Conservation (phyloP, 139 green algal species). For the Micractinium sp. region DNA sequence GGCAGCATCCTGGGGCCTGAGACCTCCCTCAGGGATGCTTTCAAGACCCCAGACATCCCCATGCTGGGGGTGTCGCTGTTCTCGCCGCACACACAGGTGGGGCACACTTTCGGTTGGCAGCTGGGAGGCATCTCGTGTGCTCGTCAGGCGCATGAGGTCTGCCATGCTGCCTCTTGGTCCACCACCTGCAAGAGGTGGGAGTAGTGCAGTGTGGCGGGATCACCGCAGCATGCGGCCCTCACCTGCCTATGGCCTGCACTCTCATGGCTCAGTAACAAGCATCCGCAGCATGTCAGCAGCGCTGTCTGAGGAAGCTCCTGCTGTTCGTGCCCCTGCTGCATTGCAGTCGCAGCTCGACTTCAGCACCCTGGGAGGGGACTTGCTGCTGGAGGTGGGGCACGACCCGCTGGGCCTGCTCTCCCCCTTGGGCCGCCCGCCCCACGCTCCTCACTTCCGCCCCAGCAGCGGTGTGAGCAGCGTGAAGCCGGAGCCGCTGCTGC, state of each 20-base stretch:
- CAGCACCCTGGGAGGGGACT: conserved; percentile 12
- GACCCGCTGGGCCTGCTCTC: conserved; percentile 31
- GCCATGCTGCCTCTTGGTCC: no score
- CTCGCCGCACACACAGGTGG: conserved; percentile 23
- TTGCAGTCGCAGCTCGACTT: conserved; percentile 32
- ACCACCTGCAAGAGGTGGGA: no score
- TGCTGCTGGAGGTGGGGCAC: conserved; percentile 12
- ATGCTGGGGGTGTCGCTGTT: conserved; percentile 42
- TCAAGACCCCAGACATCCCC: conserved; percentile 27
- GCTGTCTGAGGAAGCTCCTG: background rate
- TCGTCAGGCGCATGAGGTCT: no score
- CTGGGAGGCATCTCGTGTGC: background rate
- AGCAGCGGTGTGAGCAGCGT: conserved; percentile 20
- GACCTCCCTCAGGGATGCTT: conserved; percentile 1
- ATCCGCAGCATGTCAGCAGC: background rate
- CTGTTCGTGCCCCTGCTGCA: background rate
- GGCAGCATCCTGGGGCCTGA: background rate
- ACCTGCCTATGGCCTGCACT: background rate
- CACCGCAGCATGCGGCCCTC: no score
- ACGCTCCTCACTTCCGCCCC: background rate
- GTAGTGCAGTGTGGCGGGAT: no score
- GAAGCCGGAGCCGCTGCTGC: background rate
- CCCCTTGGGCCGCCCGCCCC: background rate
- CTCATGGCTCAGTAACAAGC: no score
- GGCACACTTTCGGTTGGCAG: no score